Evolutionary conservation across 2,329 filamentous ascomycete genomes (phyloP).

Genomic region (Harringtonia lauricola): DNA sequence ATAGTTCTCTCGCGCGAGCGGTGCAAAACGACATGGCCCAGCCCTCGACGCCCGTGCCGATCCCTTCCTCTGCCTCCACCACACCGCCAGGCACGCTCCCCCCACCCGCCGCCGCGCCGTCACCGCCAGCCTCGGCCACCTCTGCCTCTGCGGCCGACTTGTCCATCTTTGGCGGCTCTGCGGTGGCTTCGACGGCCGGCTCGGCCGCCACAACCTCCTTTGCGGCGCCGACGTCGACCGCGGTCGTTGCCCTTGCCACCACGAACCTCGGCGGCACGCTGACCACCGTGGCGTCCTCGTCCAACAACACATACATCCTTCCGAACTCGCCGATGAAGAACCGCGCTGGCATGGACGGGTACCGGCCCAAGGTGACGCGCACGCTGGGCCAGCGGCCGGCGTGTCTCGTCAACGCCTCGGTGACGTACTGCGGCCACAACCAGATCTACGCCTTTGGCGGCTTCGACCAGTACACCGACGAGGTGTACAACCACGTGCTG

Average conservation of each 20-base stretch:
- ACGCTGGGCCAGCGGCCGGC: slow-evolving; percentile 75
- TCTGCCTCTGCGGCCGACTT: neutral
- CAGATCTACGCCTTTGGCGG: slow-evolving; percentile 97
- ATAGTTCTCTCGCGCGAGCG: slow-evolving; percentile 11
- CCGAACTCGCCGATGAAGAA: slow-evolving; percentile 68
- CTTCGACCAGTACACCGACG: slow-evolving; percentile 97
- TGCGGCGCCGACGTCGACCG: neutral
- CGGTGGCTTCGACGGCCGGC: neutral
- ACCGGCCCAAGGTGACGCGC: slow-evolving; percentile 73
- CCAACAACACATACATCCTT: slow-evolving; percentile 81
- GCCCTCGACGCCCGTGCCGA: slow-evolving; percentile 1
- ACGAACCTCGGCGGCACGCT: slow-evolving; percentile 22
- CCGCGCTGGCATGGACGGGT: slow-evolving; percentile 56
- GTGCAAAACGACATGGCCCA: slow-evolving; percentile 12
- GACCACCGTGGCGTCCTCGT: slow-evolving; percentile 37
- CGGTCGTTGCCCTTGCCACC: neutral
- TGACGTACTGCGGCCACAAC: slow-evolving; percentile 97
- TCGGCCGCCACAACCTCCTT: neutral
- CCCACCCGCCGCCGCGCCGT: no score
- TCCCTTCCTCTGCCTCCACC: neutral
- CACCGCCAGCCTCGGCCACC: neutral
- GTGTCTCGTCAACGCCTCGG: slow-evolving; percentile 93
- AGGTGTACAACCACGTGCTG: slow-evolving; percentile 97
- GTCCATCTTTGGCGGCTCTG: slow-evolving; percentile 2
- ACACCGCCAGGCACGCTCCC: neutral